Evolutionary conservation across 2,329 filamentous ascomycete species (phyloP).

Genomic region (Trichoderma sp.): DNA sequence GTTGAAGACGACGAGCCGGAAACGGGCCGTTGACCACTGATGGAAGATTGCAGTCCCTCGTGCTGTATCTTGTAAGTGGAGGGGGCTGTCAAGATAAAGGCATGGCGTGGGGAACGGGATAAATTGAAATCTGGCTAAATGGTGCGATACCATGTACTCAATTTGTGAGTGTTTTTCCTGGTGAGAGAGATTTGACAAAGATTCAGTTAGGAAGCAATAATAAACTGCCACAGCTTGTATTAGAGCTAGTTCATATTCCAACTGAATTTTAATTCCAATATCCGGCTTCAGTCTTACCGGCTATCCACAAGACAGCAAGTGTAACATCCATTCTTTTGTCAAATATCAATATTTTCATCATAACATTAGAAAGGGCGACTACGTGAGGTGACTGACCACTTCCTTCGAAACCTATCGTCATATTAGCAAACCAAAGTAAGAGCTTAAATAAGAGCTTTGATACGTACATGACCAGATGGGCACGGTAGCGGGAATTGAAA

Average conservation of each 20-base stretch:
- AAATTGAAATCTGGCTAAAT: neutral
- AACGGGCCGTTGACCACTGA: neutral
- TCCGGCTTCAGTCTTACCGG: neutral
- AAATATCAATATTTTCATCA: neutral
- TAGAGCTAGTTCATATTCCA: neutral
- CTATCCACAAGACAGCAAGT: slow-evolving; percentile 3
- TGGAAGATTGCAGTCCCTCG: neutral
- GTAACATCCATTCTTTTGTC: neutral
- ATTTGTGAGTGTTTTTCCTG: neutral
- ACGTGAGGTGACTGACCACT: neutral
- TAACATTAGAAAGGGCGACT: neutral
- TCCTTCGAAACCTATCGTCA: neutral
- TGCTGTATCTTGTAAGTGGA: neutral
- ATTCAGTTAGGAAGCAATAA: neutral
- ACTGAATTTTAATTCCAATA: neutral
- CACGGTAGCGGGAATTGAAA: neutral
- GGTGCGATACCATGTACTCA: neutral
- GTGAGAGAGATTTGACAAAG: neutral
- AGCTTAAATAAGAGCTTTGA: neutral
- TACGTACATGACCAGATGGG: neutral
- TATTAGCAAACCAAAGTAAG: neutral
- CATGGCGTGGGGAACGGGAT: neutral
- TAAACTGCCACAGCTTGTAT: neutral
- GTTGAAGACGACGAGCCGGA: neutral
- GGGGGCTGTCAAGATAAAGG: neutral